Base-by-base conservation (phyloP, 164 flowering plant genomes). In the Warburgia ugandensis region DNA sequence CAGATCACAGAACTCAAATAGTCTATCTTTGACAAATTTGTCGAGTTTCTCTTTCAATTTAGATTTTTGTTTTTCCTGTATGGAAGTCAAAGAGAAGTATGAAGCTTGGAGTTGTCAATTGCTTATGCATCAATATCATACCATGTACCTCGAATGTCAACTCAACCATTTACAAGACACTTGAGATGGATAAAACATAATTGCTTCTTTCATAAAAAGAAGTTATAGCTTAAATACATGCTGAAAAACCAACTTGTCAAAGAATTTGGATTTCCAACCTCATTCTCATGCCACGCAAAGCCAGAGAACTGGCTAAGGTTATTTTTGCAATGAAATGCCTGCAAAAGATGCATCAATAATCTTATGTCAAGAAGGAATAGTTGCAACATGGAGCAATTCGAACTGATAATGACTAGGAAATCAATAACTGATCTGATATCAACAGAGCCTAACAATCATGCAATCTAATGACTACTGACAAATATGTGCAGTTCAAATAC, bases 281-380 rank as follows among this genome's bases (percentile, higher is more conserved):
- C 96, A 73, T 84, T 77, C 20, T 70, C 86, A 66, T 68, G 85
- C 94, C 94, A 94, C 7, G 77, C 84, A 71, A 86, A 89, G 50
- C 99, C 99, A 58, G 97, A 94, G 66, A 94, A 94, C 56, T 76
- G 78, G 23, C 74, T 77, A 36, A 94, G 75, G 35, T 94, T 80
- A 31, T 54, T 72, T 74, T 86, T 86, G 46, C 86, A 29, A 59
- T 76, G 76, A 62, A 63, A 35, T 45, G 86, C 96, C 99, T 94
- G 83, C 66, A 73, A 37, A 53, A 53, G 38, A 22, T 3, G 37
- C 45, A 22, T 41, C 48, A 23, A 19, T 45, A 30, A 45, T 27
- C 20, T 21, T 45, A 9, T 20, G 11, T 48, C 38, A 31, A 10
- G 5, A 2, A 48, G 12, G 6, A 7, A 48, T 9, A 32, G 12